These are phyloP conservation scores for Penicillium sp. DNA, from an alignment of 2,329 filamentous ascomycete genomes.

Conservation along the genomic window DNA sequence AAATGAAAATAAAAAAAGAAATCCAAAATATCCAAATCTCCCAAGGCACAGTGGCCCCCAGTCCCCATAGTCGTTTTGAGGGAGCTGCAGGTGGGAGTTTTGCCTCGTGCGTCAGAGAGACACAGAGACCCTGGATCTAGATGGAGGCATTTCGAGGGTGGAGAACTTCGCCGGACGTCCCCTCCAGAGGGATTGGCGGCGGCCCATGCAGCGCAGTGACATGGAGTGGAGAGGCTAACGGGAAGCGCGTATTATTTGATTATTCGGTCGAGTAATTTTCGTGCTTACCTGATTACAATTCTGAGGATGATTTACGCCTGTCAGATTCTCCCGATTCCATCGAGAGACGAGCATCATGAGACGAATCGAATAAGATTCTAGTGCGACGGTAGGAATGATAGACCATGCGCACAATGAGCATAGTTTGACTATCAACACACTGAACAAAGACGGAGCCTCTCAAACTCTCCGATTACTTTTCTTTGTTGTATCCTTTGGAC, in stretches of 20 bases:
- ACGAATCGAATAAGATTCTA: too few relatives aligned
- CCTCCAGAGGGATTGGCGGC: slow-evolving; percentile 37
- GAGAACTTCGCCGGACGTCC: not conserved
- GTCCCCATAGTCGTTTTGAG: slow-evolving; percentile 45
- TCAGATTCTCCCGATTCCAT: not conserved
- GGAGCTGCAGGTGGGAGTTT: slow-evolving; percentile 47
- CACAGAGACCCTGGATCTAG: slow-evolving; percentile 46
- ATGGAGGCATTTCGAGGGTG: slow-evolving; percentile 36
- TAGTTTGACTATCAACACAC: not conserved
- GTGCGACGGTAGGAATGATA: too few relatives aligned
- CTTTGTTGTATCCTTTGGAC: not conserved
- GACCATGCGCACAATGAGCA: not conserved
- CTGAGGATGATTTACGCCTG: not conserved
- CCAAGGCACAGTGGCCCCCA: slow-evolving; percentile 19
- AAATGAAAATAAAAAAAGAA: slow-evolving; percentile 9
- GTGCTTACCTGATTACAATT: not conserved
- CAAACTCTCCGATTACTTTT: not conserved
- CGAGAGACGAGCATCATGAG: too few relatives aligned
- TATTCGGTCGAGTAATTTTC: not conserved
- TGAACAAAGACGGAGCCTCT: not conserved
- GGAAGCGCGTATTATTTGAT: slow-evolving; percentile 3
- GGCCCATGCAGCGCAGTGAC: slow-evolving; percentile 42
- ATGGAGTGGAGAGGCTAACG: slow-evolving; percentile 30
- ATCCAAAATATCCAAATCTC: slow-evolving; percentile 8
- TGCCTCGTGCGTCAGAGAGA: slow-evolving; percentile 45